phyloP scores from a whole-genome alignment of 352 stramenopile genomes.

The Phytophthora pinifolia region DNA sequence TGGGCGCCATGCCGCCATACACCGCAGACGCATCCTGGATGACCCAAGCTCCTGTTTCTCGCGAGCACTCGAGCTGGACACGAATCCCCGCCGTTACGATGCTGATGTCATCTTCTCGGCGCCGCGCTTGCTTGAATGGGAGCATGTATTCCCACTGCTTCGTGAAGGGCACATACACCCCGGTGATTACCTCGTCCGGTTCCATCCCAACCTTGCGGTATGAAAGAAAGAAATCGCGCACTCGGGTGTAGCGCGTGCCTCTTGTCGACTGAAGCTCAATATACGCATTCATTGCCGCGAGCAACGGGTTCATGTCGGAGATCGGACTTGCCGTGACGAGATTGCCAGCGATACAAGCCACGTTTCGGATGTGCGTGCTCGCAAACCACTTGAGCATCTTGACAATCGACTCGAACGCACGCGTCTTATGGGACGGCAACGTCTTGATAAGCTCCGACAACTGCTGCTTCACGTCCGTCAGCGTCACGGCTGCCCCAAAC shows the following conservation, averaged over 20 bases:
- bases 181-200: slow-evolving; percentile 90
- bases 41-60: slow-evolving; percentile 72
- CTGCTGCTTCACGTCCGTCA: slow-evolving; percentile 72
- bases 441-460: slow-evolving; percentile 40
- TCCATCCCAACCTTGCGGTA: slow-evolving; percentile 94
- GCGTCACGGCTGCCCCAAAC: slow-evolving; percentile 78
- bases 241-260: slow-evolving; percentile 45
- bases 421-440: slow-evolving; percentile 45
- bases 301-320: slow-evolving; percentile 96
- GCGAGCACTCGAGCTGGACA: slow-evolving; percentile 69
- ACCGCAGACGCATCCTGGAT: slow-evolving; percentile 60
- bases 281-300: slow-evolving; percentile 86
- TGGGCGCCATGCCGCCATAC: slow-evolving; percentile 71
- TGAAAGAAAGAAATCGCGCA: slow-evolving; percentile 94
- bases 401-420: slow-evolving; percentile 56
- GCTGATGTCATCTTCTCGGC: slow-evolving; percentile 97
- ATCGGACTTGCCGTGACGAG: slow-evolving; percentile 97
- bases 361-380: slow-evolving; percentile 97
- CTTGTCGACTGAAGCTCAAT: slow-evolving; percentile 55
- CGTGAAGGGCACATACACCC: slow-evolving; percentile 89
- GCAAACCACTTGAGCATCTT: slow-evolving; percentile 97
- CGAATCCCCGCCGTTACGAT: slow-evolving; percentile 96
- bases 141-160: slow-evolving; percentile 92
- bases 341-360: slow-evolving; percentile 95
- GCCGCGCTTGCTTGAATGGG: slow-evolving; percentile 95